phyloP scores from a whole-genome alignment of 345 rosid genomes.

The Gossypium rotundifolium region DNA sequence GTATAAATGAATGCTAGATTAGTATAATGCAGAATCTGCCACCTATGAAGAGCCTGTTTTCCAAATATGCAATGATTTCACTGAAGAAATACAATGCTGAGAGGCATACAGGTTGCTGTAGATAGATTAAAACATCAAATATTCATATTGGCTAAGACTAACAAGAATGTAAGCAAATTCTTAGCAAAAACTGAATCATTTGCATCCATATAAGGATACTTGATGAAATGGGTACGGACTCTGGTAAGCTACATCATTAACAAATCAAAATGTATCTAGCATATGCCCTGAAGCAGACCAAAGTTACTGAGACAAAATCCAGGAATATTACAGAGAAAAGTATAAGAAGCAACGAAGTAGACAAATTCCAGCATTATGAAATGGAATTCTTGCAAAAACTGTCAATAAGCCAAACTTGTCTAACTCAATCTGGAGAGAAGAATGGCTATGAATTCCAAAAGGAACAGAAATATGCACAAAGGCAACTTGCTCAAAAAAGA shows the following conservation, averaged over 20 bases:
- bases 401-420: not conserved
- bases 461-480: not conserved
- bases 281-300: not conserved
- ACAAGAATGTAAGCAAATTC: not conserved
- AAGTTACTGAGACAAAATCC: not conserved
- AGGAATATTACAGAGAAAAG: not conserved
- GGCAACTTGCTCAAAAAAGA: not conserved
- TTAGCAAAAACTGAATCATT: constrained; percentile 5
- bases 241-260: not conserved
- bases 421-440: not conserved
- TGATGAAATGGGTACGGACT: not conserved
- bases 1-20: not conserved
- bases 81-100: not conserved
- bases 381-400: not conserved
- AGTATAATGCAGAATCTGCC: not conserved
- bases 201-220: not conserved
- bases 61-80: not conserved
- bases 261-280: not conserved
- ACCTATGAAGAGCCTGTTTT: not conserved
- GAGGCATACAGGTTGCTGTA: not conserved
- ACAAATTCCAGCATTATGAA: not conserved
- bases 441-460: not conserved
- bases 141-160: not conserved
- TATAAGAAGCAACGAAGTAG: not conserved
- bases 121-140: not conserved